Evolutionary conservation across 2,329 filamentous ascomycete species (phyloP).

Genomic region (Xylariaceae sp.): DNA sequence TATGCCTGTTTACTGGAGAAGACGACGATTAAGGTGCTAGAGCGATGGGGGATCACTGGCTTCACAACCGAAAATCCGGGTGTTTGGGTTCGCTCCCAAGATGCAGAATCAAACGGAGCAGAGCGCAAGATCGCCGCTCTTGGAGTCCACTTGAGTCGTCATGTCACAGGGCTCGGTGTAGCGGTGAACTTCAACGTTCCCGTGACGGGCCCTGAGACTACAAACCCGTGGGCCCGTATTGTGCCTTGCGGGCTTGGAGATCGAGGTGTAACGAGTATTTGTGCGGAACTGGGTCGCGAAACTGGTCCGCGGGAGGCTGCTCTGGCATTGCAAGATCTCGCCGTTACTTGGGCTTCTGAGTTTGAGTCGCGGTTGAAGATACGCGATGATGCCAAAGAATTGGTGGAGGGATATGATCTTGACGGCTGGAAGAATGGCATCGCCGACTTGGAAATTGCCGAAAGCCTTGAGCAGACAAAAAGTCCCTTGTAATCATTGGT

Average conservation of each 20-base stretch:
- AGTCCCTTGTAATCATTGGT: too few species aligned
- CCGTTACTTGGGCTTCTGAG: constrained; percentile 10
- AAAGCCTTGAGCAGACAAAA: too few species aligned
- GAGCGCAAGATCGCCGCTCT: constrained; percentile 81
- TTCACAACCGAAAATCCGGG: constrained; percentile 74
- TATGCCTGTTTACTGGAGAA: constrained; percentile 80
- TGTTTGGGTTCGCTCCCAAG: constrained; percentile 63
- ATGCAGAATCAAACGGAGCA: constrained; percentile 17
- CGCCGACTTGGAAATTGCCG: neutral
- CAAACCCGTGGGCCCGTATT: constrained; percentile 66
- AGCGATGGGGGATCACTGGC: constrained; percentile 53
- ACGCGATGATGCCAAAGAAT: neutral
- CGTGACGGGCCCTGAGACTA: constrained; percentile 34
- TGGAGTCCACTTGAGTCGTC: constrained; percentile 84
- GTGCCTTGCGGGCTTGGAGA: constrained; percentile 86
- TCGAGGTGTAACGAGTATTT: constrained; percentile 74
- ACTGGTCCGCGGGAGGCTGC: neutral
- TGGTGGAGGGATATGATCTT: constrained; percentile 1
- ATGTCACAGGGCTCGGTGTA: constrained; percentile 81
- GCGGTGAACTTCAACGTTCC: constrained; percentile 75
- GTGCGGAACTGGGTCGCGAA: constrained; percentile 35
- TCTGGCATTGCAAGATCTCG: constrained; percentile 1
- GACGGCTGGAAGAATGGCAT: neutral
- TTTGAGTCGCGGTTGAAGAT: constrained; percentile 13
- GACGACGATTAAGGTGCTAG: constrained; percentile 66